Percentiles rank a stretch among this genome's conserved stretches.
Evolutionary conservation across 2,329 filamentous ascomycete genomes (phyloP).

Genomic region (Penicillium oxalicum): DNA sequence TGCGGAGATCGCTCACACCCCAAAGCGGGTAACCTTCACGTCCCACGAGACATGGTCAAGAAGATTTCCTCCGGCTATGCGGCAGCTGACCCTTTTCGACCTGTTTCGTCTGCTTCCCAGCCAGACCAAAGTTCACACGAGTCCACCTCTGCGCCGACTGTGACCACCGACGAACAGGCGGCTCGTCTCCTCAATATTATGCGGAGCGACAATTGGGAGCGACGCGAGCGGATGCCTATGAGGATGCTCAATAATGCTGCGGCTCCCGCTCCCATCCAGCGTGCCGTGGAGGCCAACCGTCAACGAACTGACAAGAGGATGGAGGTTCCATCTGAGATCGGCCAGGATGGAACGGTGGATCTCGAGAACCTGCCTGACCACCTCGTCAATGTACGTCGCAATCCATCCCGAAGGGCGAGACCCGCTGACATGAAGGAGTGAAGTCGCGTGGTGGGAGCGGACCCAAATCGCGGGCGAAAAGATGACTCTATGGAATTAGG

Average conservation of each 20-base stretch:
- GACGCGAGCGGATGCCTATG: too few species aligned
- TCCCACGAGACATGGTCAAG: neutral
- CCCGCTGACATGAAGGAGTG: constrained; percentile 7
- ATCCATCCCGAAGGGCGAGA: constrained; percentile 11
- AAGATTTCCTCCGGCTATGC: too few species aligned
- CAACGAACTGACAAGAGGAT: too few species aligned
- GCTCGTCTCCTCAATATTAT: too few species aligned
- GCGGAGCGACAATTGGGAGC: too few species aligned
- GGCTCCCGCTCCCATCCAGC: too few species aligned
- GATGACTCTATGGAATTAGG: too few species aligned
- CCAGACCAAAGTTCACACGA: neutral
- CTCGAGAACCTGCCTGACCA: constrained; percentile 1
- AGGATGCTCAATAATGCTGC: too few species aligned
- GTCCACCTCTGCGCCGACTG: neutral
- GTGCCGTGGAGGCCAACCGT: too few species aligned
- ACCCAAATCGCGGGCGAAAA: too few species aligned
- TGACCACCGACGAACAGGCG: neutral
- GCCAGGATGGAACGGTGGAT: neutral
- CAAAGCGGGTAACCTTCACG: constrained; percentile 5
- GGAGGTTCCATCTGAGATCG: neutral
- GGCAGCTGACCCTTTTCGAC: too few species aligned
- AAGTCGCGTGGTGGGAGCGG: neutral
- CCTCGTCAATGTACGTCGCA: constrained; percentile 6
- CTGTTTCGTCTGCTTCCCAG: too few species aligned
- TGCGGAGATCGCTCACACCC: constrained; percentile 7